Evolutionary conservation across 1,284 basidiomycete species (phyloP).

Genomic region (Inonotus hispidus): DNA sequence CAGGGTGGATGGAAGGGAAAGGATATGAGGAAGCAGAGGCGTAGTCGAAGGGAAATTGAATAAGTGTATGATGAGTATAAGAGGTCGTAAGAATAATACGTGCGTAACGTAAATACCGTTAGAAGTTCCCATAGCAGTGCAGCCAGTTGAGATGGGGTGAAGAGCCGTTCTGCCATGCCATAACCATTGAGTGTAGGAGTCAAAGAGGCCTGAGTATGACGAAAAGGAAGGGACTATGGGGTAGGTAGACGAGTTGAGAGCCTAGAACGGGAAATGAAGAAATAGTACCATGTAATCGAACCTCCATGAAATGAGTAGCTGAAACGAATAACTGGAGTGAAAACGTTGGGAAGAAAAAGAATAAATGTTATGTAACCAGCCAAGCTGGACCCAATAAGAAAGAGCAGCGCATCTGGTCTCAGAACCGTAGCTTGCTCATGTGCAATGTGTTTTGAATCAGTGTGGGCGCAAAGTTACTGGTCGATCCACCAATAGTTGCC

Average conservation of each 20-base stretch:
- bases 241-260: not conserved
- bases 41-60: too few species aligned
- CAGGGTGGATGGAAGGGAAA: too few species aligned
- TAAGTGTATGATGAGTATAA: too few species aligned
- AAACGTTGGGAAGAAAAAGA: not conserved
- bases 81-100: not conserved
- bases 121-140: not conserved
- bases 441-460: slow-evolving; percentile 15
- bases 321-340: not conserved
- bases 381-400: not conserved
- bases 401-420: not conserved
- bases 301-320: not conserved
- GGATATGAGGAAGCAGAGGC: too few species aligned
- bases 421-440: slow-evolving; percentile 13
- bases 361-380: not conserved
- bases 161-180: not conserved
- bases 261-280: not conserved
- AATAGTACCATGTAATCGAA: not conserved
- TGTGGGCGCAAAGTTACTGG: slow-evolving; percentile 11
- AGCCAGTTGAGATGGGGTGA: not conserved
- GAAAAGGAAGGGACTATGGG: not conserved
- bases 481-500: slow-evolving; percentile 15
- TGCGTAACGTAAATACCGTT: not conserved
- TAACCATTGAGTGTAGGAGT: not conserved
- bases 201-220: not conserved